Conservation (phyloP, 2,329 filamentous ascomycete species). For the Teratosphaeria epicoccoides region DNA sequence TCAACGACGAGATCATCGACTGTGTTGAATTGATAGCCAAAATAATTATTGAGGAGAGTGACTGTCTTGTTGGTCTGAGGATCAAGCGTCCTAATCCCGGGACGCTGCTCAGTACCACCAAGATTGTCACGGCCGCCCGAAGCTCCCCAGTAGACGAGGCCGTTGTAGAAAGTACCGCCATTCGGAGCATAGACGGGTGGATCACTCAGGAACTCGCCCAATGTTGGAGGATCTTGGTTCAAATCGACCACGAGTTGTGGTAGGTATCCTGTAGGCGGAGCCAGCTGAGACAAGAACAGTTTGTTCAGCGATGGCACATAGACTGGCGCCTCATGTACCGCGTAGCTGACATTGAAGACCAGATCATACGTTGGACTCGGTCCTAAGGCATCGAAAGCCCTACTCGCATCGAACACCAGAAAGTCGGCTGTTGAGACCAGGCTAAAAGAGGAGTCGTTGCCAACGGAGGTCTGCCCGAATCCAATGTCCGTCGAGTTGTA, state of each 20-base stretch:
- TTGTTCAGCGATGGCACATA: slow-evolving; percentile 32
- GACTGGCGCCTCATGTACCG: slow-evolving; percentile 35
- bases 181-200: slow-evolving; percentile 37
- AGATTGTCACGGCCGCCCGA: slow-evolving; percentile 30
- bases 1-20: slow-evolving; percentile 36
- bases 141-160: slow-evolving; percentile 30
- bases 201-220: slow-evolving; percentile 30
- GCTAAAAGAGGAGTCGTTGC: slow-evolving; percentile 24
- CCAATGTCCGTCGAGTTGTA: slow-evolving; percentile 4
- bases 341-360: slow-evolving; percentile 29
- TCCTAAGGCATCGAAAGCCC: slow-evolving; percentile 29
- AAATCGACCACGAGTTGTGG: slow-evolving; percentile 31
- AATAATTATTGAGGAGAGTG: slow-evolving; percentile 37
- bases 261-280: slow-evolving; percentile 27
- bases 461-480: slow-evolving; percentile 25
- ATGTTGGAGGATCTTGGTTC: slow-evolving; percentile 32
- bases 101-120: slow-evolving; percentile 29
- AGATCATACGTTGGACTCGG: slow-evolving; percentile 27
- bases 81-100: slow-evolving; percentile 35
- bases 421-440: slow-evolving; percentile 28
- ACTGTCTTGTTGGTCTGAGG: slow-evolving; percentile 33
- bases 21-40: slow-evolving; percentile 36
- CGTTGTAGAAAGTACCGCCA: slow-evolving; percentile 32
- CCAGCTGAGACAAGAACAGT: slow-evolving; percentile 30
- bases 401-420: slow-evolving; percentile 29